A percentile compares a stretch with the other conserved stretches of the same genome.
Conservation (phyloP, 306 rosid genomes). For the Ceratonia siliqua region DNA sequence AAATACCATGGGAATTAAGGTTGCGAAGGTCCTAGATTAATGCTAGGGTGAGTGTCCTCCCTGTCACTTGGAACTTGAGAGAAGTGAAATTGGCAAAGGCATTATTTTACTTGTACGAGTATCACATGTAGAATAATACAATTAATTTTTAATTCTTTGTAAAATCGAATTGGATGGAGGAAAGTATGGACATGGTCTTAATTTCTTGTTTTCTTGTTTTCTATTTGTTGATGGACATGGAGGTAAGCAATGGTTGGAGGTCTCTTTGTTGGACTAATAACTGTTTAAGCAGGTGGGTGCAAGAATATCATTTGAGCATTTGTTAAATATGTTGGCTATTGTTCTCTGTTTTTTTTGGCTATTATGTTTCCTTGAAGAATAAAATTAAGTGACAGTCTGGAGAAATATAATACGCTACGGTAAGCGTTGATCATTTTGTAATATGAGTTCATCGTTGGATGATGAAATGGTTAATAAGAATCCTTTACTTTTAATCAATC, state of each 20-base stretch:
- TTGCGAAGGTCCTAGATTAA: constrained; percentile 74
- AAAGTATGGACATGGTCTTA: background rate
- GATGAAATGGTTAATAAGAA: no score
- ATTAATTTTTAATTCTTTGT: background rate
- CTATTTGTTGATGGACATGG: background rate
- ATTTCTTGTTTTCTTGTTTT: background rate
- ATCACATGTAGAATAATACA: background rate
- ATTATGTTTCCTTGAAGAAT: background rate
- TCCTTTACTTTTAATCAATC: no score
- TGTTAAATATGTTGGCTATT: no score
- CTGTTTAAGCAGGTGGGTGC: background rate
- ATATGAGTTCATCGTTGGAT: no score
- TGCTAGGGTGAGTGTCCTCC: background rate
- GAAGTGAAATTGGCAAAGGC: background rate
- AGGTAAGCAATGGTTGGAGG: background rate
- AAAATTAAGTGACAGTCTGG: no score
- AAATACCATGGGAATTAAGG: constrained; percentile 73
- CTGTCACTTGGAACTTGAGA: background rate
- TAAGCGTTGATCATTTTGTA: no score
- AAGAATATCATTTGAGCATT: background rate
- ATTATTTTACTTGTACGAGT: background rate
- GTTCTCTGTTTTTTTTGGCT: no score
- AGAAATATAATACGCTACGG: no score
- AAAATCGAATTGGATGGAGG: no score
- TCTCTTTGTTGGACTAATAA: background rate